Percentiles rank a stretch among this genome's conserved stretches.
Evolutionary conservation across 2,329 filamentous ascomycete species (phyloP).

Genomic region (Mycosphaerella sp.): DNA sequence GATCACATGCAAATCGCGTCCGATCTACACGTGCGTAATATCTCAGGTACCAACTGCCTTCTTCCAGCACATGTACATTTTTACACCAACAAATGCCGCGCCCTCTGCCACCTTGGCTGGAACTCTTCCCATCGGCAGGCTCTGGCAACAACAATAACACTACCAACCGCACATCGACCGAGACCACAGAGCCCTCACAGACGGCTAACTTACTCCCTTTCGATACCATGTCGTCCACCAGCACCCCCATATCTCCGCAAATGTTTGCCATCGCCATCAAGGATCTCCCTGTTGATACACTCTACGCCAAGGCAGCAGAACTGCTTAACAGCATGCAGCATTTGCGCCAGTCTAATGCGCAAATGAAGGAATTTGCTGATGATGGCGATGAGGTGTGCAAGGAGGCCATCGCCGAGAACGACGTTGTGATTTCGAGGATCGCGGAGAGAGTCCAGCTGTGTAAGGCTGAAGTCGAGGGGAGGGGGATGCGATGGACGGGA

Average conservation of each 20-base stretch:
- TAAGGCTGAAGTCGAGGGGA: slow-evolving; percentile 58
- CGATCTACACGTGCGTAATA: not conserved
- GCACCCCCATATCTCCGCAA: slow-evolving; percentile 27
- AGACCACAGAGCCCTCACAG: slow-evolving; percentile 10
- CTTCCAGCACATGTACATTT: not conserved
- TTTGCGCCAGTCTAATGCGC: slow-evolving; percentile 66
- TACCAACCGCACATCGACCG: not conserved
- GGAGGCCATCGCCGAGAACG: slow-evolving; percentile 68
- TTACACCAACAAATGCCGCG: slow-evolving; percentile 9
- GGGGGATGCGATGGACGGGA: slow-evolving; percentile 50
- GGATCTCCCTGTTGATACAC: slow-evolving; percentile 58
- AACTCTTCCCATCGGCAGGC: slow-evolving; percentile 12
- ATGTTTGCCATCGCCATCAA: slow-evolving; percentile 52
- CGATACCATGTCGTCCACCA: slow-evolving; percentile 18
- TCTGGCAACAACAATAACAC: not conserved
- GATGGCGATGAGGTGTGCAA: slow-evolving; percentile 61
- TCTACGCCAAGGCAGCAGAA: slow-evolving; percentile 70
- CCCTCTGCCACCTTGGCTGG: slow-evolving; percentile 14
- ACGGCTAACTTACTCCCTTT: slow-evolving; percentile 14
- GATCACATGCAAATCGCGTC: slow-evolving; percentile 1
- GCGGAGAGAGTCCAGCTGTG: slow-evolving; percentile 59
- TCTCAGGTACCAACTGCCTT: not conserved
- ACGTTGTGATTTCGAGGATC: slow-evolving; percentile 62
- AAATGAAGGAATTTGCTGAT: slow-evolving; percentile 63
- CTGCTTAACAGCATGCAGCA: slow-evolving; percentile 69